Evolutionary conservation across 805 yeast genomes (phyloP), one percentile per base, ranked within the genome.

Genomic region (Metschnikowia kofuensis): DNA sequence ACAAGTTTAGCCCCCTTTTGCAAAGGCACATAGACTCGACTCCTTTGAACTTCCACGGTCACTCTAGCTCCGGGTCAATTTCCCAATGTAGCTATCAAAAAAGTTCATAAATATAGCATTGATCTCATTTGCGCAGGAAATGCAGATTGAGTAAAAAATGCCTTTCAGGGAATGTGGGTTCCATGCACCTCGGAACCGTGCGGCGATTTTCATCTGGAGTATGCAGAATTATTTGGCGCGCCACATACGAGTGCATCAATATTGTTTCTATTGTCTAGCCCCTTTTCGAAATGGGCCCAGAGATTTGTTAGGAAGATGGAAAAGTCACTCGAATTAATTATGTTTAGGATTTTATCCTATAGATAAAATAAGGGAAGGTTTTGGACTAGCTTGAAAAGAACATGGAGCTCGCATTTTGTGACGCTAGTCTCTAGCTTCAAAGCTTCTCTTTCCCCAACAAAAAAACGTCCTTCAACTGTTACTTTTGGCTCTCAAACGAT

Each of bases 141-240:
- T 42, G 45, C 35, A 35, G 32, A 26, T 9, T 42, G 45, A 14
- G 38, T 35, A 27, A 7, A 35, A 14, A 15, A 16, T 37, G 8
- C 12, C 36, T 27, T 15, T 13, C 35, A 27, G 42, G 31, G 38
- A 37, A 26, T 10, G 10, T 6, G 32, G 31, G 32, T 44, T 31
- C 47, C 42, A 44, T 44, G 47, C 47, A 30, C 45, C 35, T 10
- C 21, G 21, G 29, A 31, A 35, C 13, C n/a, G 14, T 38, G 47
- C 47, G 47, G 47, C 47, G 47, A 30, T 44, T 44, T 44, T 26
- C 10, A 11, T 15, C 10, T 35, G 7, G 1, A 4, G 27, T 26
- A 16, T 15, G 40, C 30, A 35, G 45, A 28, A n/a, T 15, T 38
- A n/a, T 31, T 31, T 11, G 27, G 12, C 26, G 39, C 21, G 34